Conservation (phyloP, 1,284 basidiomycete species). For the Spongispora temasekensis region DNA sequence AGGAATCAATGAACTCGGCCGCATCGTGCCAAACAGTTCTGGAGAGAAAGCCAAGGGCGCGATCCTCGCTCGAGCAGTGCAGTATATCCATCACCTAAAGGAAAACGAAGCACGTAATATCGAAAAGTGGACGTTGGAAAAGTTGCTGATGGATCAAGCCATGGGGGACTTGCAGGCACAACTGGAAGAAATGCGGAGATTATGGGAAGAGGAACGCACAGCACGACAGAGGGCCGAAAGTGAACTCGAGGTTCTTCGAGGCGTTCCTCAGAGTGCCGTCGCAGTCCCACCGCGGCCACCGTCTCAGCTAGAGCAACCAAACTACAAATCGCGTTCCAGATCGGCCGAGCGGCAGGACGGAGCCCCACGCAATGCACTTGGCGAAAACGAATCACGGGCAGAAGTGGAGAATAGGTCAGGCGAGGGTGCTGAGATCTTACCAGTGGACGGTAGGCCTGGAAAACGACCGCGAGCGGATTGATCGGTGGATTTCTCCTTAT, state of each 20-base stretch:
- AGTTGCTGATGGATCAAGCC: slow-evolving; percentile 88
- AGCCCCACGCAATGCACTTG: slow-evolving; percentile 12
- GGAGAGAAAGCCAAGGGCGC: slow-evolving; percentile 90
- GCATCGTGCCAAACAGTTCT: slow-evolving; percentile 85
- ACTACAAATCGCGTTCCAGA: slow-evolving; percentile 28
- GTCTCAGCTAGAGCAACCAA: slow-evolving; percentile 14
- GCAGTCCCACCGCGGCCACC: slow-evolving; percentile 12
- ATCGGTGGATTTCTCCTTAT: slow-evolving; percentile 6
- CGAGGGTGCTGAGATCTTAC: slow-evolving; percentile 13
- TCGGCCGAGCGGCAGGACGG: slow-evolving; percentile 29
- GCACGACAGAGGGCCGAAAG: slow-evolving; percentile 56
- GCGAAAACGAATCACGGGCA: slow-evolving; percentile 21
- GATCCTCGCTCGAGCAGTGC: slow-evolving; percentile 80
- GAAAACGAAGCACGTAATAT: slow-evolving; percentile 90
- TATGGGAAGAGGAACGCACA: slow-evolving; percentile 73
- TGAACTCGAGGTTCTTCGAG: slow-evolving; percentile 56
- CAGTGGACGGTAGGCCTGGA: slow-evolving; percentile 27
- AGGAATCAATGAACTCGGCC: slow-evolving; percentile 89
- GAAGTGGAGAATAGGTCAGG: slow-evolving; percentile 22
- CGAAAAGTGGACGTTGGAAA: slow-evolving; percentile 94
- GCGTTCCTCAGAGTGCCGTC: slow-evolving; percentile 27
- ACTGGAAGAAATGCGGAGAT: slow-evolving; percentile 70
- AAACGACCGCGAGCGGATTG: slow-evolving; percentile 32
- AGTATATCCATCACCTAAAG: slow-evolving; percentile 89
- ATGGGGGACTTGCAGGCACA: slow-evolving; percentile 84